phyloP scores from a whole-genome alignment of 1,284 basidiomycete genomes.

The Trichosporon asahii region DNA sequence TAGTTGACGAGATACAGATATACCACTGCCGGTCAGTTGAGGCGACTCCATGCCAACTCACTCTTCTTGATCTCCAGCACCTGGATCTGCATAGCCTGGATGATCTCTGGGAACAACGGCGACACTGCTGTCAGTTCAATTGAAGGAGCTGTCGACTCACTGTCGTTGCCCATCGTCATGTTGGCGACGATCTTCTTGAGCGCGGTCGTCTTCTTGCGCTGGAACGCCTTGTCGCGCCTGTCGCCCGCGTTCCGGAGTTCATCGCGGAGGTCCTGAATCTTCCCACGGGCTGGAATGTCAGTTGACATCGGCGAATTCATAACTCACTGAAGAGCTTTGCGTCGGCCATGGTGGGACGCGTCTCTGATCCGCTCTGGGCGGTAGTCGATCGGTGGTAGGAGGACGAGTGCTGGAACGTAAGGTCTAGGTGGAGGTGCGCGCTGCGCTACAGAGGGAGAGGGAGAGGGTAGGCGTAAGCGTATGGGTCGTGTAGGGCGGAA shows the following conservation, averaged over 20 bases:
- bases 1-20: conserved; percentile 99
- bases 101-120: conserved; percentile 89
- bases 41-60: conserved; percentile 51
- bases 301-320: neutral
- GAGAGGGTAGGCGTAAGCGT: neutral
- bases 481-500: neutral
- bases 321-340: conserved; percentile 52
- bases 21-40: conserved; percentile 63
- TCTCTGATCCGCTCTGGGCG: neutral
- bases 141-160: conserved; percentile 61
- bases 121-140: conserved; percentile 71
- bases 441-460: neutral
- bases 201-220: conserved; percentile 75
- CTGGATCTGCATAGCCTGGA: conserved; percentile 80
- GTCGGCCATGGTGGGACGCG: conserved; percentile 44
- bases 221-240: conserved; percentile 88
- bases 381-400: neutral
- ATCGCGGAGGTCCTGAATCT: conserved; percentile 73
- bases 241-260: conserved; percentile 81
- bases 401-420: neutral
- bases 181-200: conserved; percentile 95
- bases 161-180: conserved; percentile 97
- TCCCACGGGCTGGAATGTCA: conserved; percentile 62
- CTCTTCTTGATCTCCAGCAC: conserved; percentile 98
- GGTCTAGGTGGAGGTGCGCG: neutral